phyloP scores from a whole-genome alignment of 2,329 filamentous ascomycete species.

The Chaetomiaceae sp. region DNA sequence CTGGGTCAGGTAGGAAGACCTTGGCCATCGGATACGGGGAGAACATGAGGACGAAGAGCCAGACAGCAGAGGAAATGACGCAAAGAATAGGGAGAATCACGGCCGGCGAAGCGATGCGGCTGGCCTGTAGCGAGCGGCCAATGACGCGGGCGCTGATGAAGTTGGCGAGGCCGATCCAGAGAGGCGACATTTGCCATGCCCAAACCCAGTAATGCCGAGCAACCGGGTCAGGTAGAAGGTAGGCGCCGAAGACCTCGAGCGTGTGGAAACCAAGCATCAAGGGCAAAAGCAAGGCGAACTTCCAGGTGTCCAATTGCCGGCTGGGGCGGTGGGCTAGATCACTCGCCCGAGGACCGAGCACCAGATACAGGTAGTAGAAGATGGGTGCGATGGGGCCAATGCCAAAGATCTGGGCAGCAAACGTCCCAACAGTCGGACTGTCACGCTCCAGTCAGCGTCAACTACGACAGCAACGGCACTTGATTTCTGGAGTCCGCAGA shows the following conservation, averaged over 20 bases:
- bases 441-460: no score
- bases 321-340: not conserved
- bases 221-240: constrained; percentile 14
- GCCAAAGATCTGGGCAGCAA: not conserved
- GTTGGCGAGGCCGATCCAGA: constrained; percentile 22
- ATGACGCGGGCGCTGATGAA: not conserved
- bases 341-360: not conserved
- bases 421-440: no score
- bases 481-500: no score
- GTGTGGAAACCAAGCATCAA: constrained; percentile 22
- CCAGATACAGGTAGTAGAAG: not conserved
- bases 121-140: not conserved
- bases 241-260: constrained; percentile 18
- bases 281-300: not conserved
- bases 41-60: not conserved
- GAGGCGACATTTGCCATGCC: constrained; percentile 24
- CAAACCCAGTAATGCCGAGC: constrained; percentile 24
- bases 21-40: not conserved
- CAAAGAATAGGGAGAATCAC: not conserved
- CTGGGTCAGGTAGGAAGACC: not conserved
- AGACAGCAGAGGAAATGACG: not conserved
- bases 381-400: not conserved
- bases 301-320: no score
- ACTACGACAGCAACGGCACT: no score
- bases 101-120: not conserved